Evolutionary conservation across 371 early-diverging fungal species (phyloP).

Genomic region (Saksenaea vasiformis): DNA sequence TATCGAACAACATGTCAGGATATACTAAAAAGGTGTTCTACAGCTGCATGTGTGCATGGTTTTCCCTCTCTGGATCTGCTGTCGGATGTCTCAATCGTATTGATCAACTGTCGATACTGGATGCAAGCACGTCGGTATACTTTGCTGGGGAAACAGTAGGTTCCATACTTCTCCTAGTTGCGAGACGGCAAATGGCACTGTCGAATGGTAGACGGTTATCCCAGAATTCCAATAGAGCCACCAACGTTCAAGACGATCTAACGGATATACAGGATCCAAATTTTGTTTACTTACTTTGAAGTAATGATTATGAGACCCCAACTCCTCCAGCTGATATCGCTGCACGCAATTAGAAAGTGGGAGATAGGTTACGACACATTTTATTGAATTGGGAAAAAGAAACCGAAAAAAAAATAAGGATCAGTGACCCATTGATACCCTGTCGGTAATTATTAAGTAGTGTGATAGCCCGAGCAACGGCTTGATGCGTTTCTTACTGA

Average conservation of each 20-base stretch:
- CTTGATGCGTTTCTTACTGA: no score
- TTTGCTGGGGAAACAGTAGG: slow-evolving; percentile 6
- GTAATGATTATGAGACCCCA: no score
- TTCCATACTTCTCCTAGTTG: slow-evolving; percentile 11
- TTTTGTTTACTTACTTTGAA: slow-evolving; percentile 32
- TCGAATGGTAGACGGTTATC: slow-evolving; percentile 16
- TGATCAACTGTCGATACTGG: slow-evolving; percentile 8
- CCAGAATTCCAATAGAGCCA: slow-evolving; percentile 8
- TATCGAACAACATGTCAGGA: slow-evolving; percentile 3
- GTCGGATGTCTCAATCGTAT: slow-evolving; percentile 23
- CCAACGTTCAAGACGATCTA: slow-evolving; percentile 29
- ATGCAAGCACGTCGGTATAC: slow-evolving; percentile 18
- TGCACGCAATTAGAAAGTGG: no score
- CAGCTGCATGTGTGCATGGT: neutral
- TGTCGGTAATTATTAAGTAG: no score
- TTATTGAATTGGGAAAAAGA: no score
- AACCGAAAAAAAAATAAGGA: no score
- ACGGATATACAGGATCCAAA: slow-evolving; percentile 34
- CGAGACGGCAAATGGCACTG: slow-evolving; percentile 25
- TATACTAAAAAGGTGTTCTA: slow-evolving; percentile 8
- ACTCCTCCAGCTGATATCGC: no score
- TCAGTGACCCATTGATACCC: no score
- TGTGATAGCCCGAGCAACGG: no score
- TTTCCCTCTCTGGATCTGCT: slow-evolving; percentile 13
- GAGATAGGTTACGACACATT: no score